These are phyloP conservation scores for Colletotrichum tropicale DNA, from an alignment of 2,329 filamentous ascomycete genomes.

Conservation along the genomic window DNA sequence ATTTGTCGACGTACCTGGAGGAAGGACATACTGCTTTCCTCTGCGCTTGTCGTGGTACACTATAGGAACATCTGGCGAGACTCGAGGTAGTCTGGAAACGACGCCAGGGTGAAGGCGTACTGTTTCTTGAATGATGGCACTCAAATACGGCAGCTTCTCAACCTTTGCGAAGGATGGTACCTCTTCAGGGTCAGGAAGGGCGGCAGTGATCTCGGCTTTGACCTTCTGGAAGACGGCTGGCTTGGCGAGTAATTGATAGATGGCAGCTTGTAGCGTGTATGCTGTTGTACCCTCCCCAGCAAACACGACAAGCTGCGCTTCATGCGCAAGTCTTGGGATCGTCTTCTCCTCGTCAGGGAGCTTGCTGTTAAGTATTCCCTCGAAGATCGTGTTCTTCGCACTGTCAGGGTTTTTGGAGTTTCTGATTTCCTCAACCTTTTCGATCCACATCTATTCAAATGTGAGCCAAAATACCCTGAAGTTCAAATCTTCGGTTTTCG, in stretches of 20 bases:
- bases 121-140: constrained; percentile 41
- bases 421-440: neutral
- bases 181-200: neutral
- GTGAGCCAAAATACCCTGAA: neutral
- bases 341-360: neutral
- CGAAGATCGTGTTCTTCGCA: neutral
- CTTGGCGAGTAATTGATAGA: neutral
- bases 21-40: neutral
- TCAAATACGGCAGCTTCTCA: constrained; percentile 41
- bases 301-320: neutral
- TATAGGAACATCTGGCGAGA: constrained; percentile 30
- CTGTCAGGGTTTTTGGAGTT: neutral
- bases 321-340: neutral
- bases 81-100: constrained; percentile 29
- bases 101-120: constrained; percentile 46
- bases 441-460: neutral
- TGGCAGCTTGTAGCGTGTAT: neutral
- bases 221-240: neutral
- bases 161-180: constrained; percentile 19
- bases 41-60: constrained; percentile 22
- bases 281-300: neutral
- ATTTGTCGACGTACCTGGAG: constrained; percentile 12
- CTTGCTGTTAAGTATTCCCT: neutral
- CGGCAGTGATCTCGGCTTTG: neutral
- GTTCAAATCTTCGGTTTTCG: neutral